Evolutionary conservation across 2,329 filamentous ascomycete genomes (phyloP), one percentile per base, ranked within the genome.

Genomic region (Nannizzia gypsea): DNA sequence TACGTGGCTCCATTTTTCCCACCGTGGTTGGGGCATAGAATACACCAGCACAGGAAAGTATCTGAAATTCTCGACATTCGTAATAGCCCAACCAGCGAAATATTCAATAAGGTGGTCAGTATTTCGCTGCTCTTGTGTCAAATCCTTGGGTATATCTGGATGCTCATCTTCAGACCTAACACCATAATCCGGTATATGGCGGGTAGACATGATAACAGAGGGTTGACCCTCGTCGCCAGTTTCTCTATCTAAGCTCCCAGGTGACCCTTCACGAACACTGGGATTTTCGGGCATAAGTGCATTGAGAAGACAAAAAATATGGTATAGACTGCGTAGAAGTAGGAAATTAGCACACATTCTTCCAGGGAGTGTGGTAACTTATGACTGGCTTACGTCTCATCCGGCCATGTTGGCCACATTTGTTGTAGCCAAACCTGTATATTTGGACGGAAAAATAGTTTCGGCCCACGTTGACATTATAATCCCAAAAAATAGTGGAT

Each of bases 401-500:
- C 36, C 28, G 46, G 48, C 59, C 61, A 60, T 17, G 56, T 62
- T 6, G 42, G 44, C 36, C 56, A 60, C 34, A 46, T 61, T 5
- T 66, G 64, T 5, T 66, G 63, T 2, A 76, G 62, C 70, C 72
- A 74, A 11, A 68, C 64, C 56, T 71, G 60, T 4, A 76, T 63
- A 56, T 69, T 65, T 2, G 75, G 75, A 6, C 69, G 68, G 3
- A 75, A 64, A 64, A 74, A 70, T 34, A 77, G 61, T 60, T 75
- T 76, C 67, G 69, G 72, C 4, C 62, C 68, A 2, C 70, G 70
- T 1, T 66, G 17, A 63, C 64, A 36, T 67, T 70, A 6, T 59
- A 61, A 17, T 48, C 64, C 6, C 63, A 36, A 28, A 58, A 65
- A 0, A 64, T 61, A 20, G 59, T 58, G 58, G 76, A 73, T 6